Evolutionary conservation across 2,329 filamentous ascomycete species (phyloP), one percentile per base, ranked within the genome.

Genomic region (Chalaropsis thielavioides): DNA sequence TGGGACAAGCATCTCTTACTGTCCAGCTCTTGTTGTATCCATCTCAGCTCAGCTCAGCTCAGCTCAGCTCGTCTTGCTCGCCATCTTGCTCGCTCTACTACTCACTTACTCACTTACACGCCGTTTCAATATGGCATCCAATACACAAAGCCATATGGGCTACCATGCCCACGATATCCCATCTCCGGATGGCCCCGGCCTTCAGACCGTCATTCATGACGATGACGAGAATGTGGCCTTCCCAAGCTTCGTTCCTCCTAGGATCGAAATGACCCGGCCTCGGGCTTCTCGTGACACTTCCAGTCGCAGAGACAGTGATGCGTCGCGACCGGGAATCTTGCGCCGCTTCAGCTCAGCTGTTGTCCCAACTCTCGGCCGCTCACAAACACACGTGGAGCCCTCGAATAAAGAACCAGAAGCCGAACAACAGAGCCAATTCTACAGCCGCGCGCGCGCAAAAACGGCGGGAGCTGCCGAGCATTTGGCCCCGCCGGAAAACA

Each of bases 181-280:
- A 17, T 62, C 41, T 31, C 24, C 41, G 1, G 41, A 46, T 11
- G 60, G 43, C 24, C 15, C 44, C 15, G 17, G 54, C 1, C 7
- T 38, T 10, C 43, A 62, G 43, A 46, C 60, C 22, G 60, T 62
- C 41, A 46, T 62, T 35, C 60, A 19, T n/a, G 41, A 49, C 17
- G 24, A 13, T 8, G 27, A 31, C 24, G 60, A 62, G 27, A 46
- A 62, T 44, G 31, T 54, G 8, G 49, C 27, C n/a, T 49, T 66
- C 43, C 51, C 51, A 35, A 49, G 38, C 15, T 63, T 49, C 41
- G 51, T 63, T 17, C 60, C 64, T 7, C 64, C 64, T 11, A 60
- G 40, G 11, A 66, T 66, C 19, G 46, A 66, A 66, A 31, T 58
- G 27, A 27, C 49, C 54, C 54, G 27, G 8, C 15, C 54, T n/a